Evolutionary conservation across 176 grass and related monocot species (phyloP).

Genomic region (Elaeis guineensis): DNA sequence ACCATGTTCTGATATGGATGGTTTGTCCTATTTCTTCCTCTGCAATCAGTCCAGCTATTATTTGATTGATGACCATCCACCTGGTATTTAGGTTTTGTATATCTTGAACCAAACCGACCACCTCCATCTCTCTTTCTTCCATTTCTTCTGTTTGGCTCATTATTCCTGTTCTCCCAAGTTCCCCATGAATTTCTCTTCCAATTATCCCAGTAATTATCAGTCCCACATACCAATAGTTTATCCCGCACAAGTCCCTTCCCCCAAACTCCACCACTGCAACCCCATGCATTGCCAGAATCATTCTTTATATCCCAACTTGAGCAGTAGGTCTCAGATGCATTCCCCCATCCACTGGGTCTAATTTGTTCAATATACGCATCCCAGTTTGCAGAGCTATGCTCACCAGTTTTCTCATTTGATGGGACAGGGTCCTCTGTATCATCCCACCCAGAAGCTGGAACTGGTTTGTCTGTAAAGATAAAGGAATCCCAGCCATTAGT

Average conservation of each 20-base stretch:
- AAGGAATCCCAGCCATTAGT: conserved; percentile 4
- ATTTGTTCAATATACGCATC: conserved; percentile 25
- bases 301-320: conserved; percentile 16
- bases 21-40: conserved; percentile 16
- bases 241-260: conserved; percentile 7
- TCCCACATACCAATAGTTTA: conserved; percentile 4
- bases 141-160: conserved; percentile 9
- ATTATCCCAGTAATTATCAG: conserved; percentile 7
- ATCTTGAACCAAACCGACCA: conserved; percentile 20
- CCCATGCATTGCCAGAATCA: conserved; percentile 18
- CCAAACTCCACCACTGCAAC: conserved; percentile 27
- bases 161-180: conserved; percentile 17
- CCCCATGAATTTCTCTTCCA: conserved; percentile 10
- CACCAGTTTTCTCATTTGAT: background rate
- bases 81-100: conserved; percentile 12
- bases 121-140: conserved; percentile 27
- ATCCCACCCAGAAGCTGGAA: conserved; percentile 1
- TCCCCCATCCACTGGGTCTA: conserved; percentile 36
- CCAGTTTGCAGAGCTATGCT: conserved; percentile 36
- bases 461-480: background rate
- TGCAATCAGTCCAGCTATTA: conserved; percentile 18
- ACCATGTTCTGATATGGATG: conserved; percentile 11
- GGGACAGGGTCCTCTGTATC: background rate
- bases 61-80: conserved; percentile 12
- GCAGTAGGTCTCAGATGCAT: background rate